Percentiles rank a stretch among this genome's conserved stretches.
These are phyloP conservation scores for Boechera retrofracta DNA, from an alignment of 345 rosid species.

Conservation along the genomic window DNA sequence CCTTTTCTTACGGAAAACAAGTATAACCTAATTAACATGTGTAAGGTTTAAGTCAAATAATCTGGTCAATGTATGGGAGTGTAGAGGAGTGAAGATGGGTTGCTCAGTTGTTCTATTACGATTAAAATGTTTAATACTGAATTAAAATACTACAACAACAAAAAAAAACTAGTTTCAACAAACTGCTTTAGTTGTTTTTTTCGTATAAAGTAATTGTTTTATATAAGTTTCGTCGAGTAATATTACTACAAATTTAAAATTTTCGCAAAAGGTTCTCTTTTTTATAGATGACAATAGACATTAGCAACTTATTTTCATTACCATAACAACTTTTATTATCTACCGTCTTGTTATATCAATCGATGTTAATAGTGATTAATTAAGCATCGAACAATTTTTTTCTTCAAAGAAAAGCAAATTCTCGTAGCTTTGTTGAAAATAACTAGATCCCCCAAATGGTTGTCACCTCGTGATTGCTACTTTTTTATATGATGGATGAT, in stretches of 20 bases:
- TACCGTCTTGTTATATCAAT: conserved; percentile 37
- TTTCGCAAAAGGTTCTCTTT: too few relatives aligned
- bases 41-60: not conserved
- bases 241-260: too few relatives aligned
- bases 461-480: conserved; percentile 45
- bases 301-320: not conserved
- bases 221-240: too few relatives aligned
- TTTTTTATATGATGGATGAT: conserved; percentile 32
- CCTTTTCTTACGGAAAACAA: conserved; percentile 7
- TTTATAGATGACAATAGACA: not conserved
- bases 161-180: too few relatives aligned
- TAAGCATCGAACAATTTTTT: conserved; percentile 41
- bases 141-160: too few relatives aligned
- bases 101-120: too few relatives aligned
- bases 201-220: too few relatives aligned
- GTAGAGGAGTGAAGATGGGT: too few relatives aligned
- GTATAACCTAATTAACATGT: conserved; percentile 10
- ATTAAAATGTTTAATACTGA: too few relatives aligned
- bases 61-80: too few relatives aligned
- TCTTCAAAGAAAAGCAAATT: conserved; percentile 46
- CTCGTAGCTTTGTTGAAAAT: conserved; percentile 62
- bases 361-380: conserved; percentile 30
- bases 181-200: not conserved
- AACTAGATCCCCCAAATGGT: conserved; percentile 52
- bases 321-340: not conserved